Conservation (phyloP, 78 protist species). For the Cavenderia fasciculata region DNA sequence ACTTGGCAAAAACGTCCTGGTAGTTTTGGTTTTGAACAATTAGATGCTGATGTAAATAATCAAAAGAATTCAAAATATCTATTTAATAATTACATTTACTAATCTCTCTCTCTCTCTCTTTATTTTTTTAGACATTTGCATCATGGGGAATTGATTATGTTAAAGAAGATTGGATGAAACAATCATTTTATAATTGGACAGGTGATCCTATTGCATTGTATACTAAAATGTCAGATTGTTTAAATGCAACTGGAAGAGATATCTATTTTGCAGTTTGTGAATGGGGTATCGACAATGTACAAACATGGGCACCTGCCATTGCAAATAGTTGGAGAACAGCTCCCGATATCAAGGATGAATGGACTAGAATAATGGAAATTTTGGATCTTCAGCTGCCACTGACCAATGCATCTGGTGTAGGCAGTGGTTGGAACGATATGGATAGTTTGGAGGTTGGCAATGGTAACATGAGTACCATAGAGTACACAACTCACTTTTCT, state of each 20-base stretch:
- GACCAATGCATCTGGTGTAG: constrained; percentile 33
- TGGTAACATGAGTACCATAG: constrained; percentile 80
- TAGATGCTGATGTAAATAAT: constrained; percentile 60
- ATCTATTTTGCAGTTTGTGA: constrained; percentile 83
- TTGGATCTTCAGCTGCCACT: constrained; percentile 26
- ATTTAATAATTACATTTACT: too few species aligned
- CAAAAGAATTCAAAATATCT: too few species aligned
- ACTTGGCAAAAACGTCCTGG: constrained; percentile 87
- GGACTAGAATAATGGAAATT: constrained; percentile 53
- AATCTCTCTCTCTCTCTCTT: too few species aligned
- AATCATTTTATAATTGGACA: constrained; percentile 76
- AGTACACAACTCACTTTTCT: constrained; percentile 77
- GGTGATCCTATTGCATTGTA: constrained; percentile 43
- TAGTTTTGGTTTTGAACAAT: constrained; percentile 4
- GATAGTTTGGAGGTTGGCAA: constrained; percentile 85
- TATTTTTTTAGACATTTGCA: constrained; percentile 78
- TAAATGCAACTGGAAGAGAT: constrained; percentile 73
- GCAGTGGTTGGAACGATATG: constrained; percentile 87
- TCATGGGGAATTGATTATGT: constrained; percentile 83
- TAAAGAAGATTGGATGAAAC: constrained; percentile 86
- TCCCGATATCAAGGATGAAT: constrained; percentile 65
- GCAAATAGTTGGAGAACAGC: constrained; percentile 90
- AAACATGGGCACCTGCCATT: constrained; percentile 49
- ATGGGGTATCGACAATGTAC: constrained; percentile 81
- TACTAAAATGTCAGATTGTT: constrained; percentile 78